Percentiles rank a stretch among this genome's conserved stretches.
Conservation (phyloP, 768 basidiomycete genomes). For the Hemileccinum rubropunctum region DNA sequence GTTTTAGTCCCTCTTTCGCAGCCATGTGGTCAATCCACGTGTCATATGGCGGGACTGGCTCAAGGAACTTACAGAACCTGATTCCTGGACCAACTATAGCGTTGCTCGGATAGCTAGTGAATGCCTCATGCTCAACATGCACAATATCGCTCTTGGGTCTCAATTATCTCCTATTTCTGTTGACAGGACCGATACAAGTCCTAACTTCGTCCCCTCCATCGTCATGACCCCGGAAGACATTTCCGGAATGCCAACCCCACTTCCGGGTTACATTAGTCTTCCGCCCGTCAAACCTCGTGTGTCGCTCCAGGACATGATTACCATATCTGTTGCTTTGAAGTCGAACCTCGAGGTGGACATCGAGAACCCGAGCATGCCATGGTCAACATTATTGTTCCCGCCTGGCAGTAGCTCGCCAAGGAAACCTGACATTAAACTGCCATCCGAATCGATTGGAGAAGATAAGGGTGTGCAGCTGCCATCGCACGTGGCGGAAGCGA, state of each 20-base stretch:
- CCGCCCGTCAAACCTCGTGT: conserved; percentile 34
- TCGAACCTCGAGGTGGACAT: conserved; percentile 66
- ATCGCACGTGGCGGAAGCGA: conserved; percentile 56
- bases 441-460: conserved; percentile 14
- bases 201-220: conserved; percentile 7
- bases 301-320: conserved; percentile 75
- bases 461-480: conserved; percentile 32
- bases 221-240: conserved; percentile 20
- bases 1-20: conserved; percentile 60
- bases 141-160: conserved; percentile 52
- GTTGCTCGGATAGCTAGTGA: conserved; percentile 63
- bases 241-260: conserved; percentile 28
- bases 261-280: conserved; percentile 36
- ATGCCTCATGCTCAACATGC: conserved; percentile 64
- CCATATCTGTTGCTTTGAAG: conserved; percentile 69
- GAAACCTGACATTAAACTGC: conserved; percentile 16
- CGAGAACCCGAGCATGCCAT: conserved; percentile 46
- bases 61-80: conserved; percentile 59
- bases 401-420: conserved; percentile 29
- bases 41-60: conserved; percentile 64
- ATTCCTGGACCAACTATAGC: conserved; percentile 67
- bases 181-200: conserved; percentile 1
- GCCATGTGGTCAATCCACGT: conserved; percentile 70
- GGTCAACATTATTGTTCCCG: conserved; percentile 49
- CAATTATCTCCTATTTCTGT: conserved; percentile 11